Percentiles rank a stretch among this genome's conserved stretches.
Conservation (phyloP, 2,329 filamentous ascomycete species). For the Penicillium brevicompactum region DNA sequence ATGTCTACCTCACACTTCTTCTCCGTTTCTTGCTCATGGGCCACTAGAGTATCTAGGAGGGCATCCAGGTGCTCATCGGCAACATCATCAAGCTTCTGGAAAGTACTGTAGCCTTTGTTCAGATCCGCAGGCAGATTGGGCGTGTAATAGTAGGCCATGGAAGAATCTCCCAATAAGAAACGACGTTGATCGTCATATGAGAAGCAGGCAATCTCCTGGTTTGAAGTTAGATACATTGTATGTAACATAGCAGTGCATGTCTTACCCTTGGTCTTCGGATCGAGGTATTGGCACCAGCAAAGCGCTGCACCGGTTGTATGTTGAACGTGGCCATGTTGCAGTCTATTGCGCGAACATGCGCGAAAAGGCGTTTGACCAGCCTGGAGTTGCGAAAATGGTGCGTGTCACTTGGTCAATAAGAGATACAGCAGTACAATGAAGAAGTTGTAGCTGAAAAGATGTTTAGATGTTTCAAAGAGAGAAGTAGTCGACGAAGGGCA, state of each 20-base stretch:
- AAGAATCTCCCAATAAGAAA: slow-evolving; percentile 75
- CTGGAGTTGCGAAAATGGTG: background rate
- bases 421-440: no score
- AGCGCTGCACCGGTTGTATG: slow-evolving; percentile 70
- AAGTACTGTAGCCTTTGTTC: slow-evolving; percentile 77
- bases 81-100: slow-evolving; percentile 79
- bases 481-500: background rate
- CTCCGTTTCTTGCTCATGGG: slow-evolving; percentile 69
- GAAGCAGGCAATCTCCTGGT: slow-evolving; percentile 85
- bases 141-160: slow-evolving; percentile 85
- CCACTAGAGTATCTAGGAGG: slow-evolving; percentile 73
- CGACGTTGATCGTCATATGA: slow-evolving; percentile 85
- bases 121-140: slow-evolving; percentile 72
- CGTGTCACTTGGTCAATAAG: background rate
- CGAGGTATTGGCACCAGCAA: slow-evolving; percentile 66
- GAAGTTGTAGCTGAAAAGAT: no score
- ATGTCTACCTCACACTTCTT: slow-evolving; percentile 74
- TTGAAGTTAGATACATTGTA: slow-evolving; percentile 9
- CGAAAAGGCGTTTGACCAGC: background rate
- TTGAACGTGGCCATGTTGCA: slow-evolving; percentile 55
- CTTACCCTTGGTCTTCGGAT: slow-evolving; percentile 74
- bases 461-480: no score
- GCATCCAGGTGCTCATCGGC: slow-evolving; percentile 86
- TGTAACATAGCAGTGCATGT: slow-evolving; percentile 2
- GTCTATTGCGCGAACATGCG: background rate